phyloP scores from a whole-genome alignment of 108 stramenopile genomes.

The Skeletonema tropicum region DNA sequence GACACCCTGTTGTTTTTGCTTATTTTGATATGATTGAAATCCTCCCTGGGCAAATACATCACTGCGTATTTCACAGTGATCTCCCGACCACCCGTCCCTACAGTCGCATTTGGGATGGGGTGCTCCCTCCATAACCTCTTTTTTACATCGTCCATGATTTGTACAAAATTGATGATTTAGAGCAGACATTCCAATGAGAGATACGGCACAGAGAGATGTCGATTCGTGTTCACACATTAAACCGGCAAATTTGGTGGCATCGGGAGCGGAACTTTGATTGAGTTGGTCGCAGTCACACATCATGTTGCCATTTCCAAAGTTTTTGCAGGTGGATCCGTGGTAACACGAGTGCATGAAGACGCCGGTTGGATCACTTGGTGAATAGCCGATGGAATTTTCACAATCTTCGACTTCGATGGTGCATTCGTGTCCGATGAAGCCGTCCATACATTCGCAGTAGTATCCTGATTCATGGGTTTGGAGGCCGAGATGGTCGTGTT shows the following conservation, averaged over 20 bases:
- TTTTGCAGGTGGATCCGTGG: constrained; percentile 27
- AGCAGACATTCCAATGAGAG: neutral
- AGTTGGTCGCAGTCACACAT: constrained; percentile 15
- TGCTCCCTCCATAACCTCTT: constrained; percentile 10
- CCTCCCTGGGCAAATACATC: neutral
- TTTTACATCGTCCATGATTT: constrained; percentile 25
- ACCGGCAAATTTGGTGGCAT: constrained; percentile 18
- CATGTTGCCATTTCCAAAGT: neutral
- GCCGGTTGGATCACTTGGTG: constrained; percentile 4
- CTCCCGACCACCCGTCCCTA: constrained; percentile 10
- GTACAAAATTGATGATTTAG: constrained; percentile 19
- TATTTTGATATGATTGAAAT: neutral
- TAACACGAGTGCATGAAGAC: constrained; percentile 20
- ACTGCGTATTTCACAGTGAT: constrained; percentile 14
- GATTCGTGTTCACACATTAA: constrained; percentile 28
- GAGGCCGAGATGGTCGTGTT: constrained; percentile 23
- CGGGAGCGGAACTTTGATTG: neutral
- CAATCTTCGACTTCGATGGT: constrained; percentile 30
- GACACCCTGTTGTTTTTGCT: neutral
- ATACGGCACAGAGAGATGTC: constrained; percentile 18
- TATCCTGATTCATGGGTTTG: constrained; percentile 40
- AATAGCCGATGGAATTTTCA: neutral
- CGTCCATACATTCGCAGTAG: constrained; percentile 36
- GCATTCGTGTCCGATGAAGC: constrained; percentile 45
- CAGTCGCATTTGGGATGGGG: constrained; percentile 25